These are phyloP conservation scores for Ceratocystis variospora DNA, from an alignment of 2,329 filamentous ascomycete species.

Conservation along the genomic window DNA sequence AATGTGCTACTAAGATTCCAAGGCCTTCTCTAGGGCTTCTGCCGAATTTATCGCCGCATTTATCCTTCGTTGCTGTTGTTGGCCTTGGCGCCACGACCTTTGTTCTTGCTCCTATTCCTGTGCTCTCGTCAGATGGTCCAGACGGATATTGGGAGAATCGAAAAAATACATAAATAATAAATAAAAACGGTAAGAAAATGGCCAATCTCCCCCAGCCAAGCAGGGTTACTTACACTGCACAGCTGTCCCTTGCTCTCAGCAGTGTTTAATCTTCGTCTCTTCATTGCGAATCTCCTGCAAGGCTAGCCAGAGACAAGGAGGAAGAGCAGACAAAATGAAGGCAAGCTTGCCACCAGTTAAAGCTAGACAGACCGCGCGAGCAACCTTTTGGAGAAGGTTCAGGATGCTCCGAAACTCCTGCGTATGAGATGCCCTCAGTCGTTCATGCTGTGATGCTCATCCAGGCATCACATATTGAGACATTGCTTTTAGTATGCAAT, in stretches of 20 bases:
- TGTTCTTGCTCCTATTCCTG: background rate
- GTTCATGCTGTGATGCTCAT: too few species aligned
- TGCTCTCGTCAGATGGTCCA: background rate
- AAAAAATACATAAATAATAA: too few species aligned
- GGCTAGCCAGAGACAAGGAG: background rate
- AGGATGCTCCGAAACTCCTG: too few species aligned
- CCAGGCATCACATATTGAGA: too few species aligned
- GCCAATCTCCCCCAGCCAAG: too few species aligned
- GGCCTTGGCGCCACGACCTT: background rate
- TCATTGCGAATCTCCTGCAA: background rate
- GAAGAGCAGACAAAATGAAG: background rate
- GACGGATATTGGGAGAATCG: too few species aligned
- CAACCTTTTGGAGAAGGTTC: too few species aligned
- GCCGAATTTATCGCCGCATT: background rate
- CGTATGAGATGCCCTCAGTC: too few species aligned
- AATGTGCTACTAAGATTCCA: background rate
- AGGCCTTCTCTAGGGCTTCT: constrained; percentile 1
- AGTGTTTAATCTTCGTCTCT: background rate
- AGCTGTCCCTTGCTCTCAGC: background rate
- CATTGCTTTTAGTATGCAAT: background rate
- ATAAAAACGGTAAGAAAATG: too few species aligned
- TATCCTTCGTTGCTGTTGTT: background rate
- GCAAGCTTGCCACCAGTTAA: background rate
- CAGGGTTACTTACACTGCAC: background rate
- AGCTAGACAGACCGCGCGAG: background rate